These are phyloP conservation scores for Yarrowia phangngaensis DNA, from an alignment of 805 yeast species.

Conservation along the genomic window DNA sequence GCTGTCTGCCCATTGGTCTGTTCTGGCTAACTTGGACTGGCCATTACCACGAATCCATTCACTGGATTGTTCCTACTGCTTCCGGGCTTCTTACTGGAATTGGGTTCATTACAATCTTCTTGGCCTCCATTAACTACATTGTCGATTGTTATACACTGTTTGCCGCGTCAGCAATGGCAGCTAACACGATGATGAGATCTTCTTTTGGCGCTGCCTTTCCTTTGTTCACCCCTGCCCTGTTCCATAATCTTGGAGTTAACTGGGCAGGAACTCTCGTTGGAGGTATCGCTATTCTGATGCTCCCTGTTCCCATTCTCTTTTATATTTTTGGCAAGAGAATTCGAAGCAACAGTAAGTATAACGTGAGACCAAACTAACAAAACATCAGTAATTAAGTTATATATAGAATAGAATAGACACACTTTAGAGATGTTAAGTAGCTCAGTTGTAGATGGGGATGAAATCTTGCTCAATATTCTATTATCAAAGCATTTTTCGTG, in stretches of 20 bases:
- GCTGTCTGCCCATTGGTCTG: slow-evolving; percentile 71
- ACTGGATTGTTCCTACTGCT: slow-evolving; percentile 76
- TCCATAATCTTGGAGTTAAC: slow-evolving; percentile 59
- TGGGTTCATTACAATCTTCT: slow-evolving; percentile 64
- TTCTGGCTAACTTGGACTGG: slow-evolving; percentile 91
- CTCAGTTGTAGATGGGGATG: too few relatives aligned
- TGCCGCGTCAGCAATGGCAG: slow-evolving; percentile 79
- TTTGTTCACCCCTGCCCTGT: slow-evolving; percentile 68
- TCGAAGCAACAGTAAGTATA: slow-evolving; percentile 54
- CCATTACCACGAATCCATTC: slow-evolving; percentile 61
- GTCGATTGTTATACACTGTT: slow-evolving; percentile 64
- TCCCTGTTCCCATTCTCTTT: slow-evolving; percentile 68
- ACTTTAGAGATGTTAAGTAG: too few relatives aligned
- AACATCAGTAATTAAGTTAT: too few relatives aligned
- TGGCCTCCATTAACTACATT: slow-evolving; percentile 66
- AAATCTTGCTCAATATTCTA: too few relatives aligned
- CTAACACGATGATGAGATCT: slow-evolving; percentile 66
- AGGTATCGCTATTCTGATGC: slow-evolving; percentile 51
- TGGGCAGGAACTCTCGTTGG: slow-evolving; percentile 80
- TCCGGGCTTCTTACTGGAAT: slow-evolving; percentile 63
- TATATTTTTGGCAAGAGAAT: slow-evolving; percentile 54
- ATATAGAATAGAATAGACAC: too few relatives aligned
- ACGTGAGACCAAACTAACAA: too few relatives aligned
- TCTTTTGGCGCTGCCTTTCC: slow-evolving; percentile 68
- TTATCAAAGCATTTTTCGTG: too few relatives aligned